Conservation (phyloP, 2,329 filamentous ascomycete species). For the Neonectria ditissima region DNA sequence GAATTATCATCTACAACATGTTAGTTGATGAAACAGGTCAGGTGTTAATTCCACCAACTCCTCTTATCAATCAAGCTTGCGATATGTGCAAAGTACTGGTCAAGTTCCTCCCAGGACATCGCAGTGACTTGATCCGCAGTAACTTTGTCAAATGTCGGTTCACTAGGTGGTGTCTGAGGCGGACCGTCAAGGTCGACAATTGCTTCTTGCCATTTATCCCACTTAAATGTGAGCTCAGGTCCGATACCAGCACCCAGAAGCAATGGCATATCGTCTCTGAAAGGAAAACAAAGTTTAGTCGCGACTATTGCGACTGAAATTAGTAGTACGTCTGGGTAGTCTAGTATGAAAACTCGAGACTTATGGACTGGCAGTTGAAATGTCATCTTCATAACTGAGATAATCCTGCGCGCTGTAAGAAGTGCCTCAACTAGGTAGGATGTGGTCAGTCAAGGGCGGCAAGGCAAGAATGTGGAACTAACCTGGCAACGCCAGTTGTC, state of each 20-base stretch:
- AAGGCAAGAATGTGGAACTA: conserved; percentile 44
- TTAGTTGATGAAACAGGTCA: conserved; percentile 21
- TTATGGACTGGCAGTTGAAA: conserved; percentile 63
- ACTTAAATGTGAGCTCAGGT: conserved; percentile 65
- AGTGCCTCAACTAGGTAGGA: conserved; percentile 64
- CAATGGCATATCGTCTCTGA: conserved; percentile 67
- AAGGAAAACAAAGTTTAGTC: conserved; percentile 83
- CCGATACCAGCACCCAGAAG: conserved; percentile 25
- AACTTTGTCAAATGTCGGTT: conserved; percentile 61
- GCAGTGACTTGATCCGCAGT: conserved; percentile 71
- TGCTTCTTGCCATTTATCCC: conserved; percentile 74
- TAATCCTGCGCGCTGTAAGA: conserved; percentile 58
- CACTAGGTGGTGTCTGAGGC: conserved; percentile 23
- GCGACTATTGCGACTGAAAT: conserved; percentile 78
- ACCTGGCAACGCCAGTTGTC: conserved; percentile 81
- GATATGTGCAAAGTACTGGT: conserved; percentile 70
- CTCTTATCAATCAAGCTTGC: conserved; percentile 48
- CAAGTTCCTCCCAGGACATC: conserved; percentile 71
- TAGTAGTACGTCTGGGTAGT: conserved; percentile 81
- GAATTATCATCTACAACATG: conserved; percentile 42
- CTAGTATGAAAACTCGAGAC: conserved; percentile 60
- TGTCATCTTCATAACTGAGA: conserved; percentile 61
- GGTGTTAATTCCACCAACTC: conserved; percentile 42
- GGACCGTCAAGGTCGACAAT: conserved; percentile 50
- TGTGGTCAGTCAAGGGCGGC: conserved; percentile 40